Percentiles rank a stretch among this genome's conserved stretches.
Conservation (phyloP, 2,329 filamentous ascomycete species). For the Emericellopsis atlantica region DNA sequence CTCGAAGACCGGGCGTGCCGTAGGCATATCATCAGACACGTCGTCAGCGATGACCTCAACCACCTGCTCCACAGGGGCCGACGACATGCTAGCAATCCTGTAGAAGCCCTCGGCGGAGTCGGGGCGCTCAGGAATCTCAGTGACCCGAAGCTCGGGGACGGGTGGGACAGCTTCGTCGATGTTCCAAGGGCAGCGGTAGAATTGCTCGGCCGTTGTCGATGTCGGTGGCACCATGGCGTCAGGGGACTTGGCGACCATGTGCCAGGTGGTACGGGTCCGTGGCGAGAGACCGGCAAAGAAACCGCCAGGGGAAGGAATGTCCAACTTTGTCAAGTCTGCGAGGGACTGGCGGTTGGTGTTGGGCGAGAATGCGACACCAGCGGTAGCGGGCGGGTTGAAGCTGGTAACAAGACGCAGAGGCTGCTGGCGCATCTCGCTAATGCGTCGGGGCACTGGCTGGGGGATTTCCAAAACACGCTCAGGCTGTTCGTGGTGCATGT, state of each 20-base stretch:
- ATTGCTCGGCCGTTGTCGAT: constrained; percentile 82
- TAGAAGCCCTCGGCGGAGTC: constrained; percentile 24
- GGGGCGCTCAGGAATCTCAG: constrained; percentile 18
- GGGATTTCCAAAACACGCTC: constrained; percentile 31
- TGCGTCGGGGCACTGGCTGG: constrained; percentile 8
- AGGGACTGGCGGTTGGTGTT: constrained; percentile 37
- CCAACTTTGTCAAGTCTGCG: constrained; percentile 65
- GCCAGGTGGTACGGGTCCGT: constrained; percentile 71
- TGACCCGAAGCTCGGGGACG: constrained; percentile 10
- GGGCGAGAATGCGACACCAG: constrained; percentile 12
- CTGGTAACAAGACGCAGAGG: constrained; percentile 35
- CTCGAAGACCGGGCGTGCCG: constrained; percentile 39
- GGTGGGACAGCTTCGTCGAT: constrained; percentile 23
- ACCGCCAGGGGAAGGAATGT: constrained; percentile 81
- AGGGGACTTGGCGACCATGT: constrained; percentile 41
- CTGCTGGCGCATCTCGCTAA: constrained; percentile 35
- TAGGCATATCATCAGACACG: constrained; percentile 51
- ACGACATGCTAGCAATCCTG: constrained; percentile 22
- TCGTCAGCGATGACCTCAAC: constrained; percentile 42
- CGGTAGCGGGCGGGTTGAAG: constrained; percentile 13
- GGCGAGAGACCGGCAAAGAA: constrained; percentile 82
- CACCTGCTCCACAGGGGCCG: constrained; percentile 51
- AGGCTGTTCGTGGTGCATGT: constrained; percentile 45
- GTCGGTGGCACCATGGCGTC: constrained; percentile 53
- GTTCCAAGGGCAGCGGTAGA: constrained; percentile 77